Conservation (phyloP, 768 basidiomycete genomes). For the Gautieria morchelliformis region DNA sequence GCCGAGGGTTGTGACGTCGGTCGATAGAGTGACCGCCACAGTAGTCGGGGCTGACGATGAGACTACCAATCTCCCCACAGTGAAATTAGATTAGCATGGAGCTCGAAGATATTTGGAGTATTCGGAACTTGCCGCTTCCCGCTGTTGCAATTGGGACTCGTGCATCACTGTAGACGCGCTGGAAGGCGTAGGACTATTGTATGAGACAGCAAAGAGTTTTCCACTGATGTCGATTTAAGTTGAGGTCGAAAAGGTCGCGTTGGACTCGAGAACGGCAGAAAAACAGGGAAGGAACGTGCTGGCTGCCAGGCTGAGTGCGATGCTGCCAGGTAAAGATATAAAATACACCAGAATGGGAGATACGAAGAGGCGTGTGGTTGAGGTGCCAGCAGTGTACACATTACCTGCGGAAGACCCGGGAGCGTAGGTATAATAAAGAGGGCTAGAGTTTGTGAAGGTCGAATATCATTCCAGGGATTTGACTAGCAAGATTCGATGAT, state of each 20-base stretch:
- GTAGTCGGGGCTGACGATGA: not conserved
- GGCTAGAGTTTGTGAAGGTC: no score
- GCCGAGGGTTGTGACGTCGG: no score
- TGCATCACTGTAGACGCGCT: no score
- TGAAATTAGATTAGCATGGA: not conserved
- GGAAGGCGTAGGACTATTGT: not conserved
- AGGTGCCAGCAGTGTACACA: not conserved
- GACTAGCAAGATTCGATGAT: no score
- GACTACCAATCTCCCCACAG: not conserved
- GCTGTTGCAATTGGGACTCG: not conserved
- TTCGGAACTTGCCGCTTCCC: not conserved
- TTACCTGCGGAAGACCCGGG: not conserved
- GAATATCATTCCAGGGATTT: no score
- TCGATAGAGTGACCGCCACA: not conserved
- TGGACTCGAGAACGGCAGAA: not conserved
- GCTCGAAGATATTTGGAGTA: not conserved
- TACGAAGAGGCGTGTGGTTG: not conserved
- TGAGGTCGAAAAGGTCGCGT: not conserved
- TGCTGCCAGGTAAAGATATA: not conserved
- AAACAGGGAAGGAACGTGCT: not conserved
- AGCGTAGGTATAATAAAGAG: no score
- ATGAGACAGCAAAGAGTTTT: not conserved
- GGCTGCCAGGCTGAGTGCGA: not conserved
- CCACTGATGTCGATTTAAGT: not conserved
- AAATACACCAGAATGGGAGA: not conserved